phyloP scores from a whole-genome alignment of 2,329 filamentous ascomycete species.

The Monosporascus sp. region DNA sequence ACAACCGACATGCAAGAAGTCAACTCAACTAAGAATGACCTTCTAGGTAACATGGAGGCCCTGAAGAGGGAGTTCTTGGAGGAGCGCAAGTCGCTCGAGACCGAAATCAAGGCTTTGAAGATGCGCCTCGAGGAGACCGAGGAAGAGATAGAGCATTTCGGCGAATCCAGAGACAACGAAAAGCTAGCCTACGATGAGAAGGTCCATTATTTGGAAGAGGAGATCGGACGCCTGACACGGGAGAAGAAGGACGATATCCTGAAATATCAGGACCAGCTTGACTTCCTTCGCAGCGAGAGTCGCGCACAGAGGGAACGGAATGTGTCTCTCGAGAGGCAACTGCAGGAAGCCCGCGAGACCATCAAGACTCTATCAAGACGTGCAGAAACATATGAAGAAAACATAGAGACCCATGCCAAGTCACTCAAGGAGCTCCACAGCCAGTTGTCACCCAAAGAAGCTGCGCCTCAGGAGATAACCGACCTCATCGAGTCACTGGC shows the following conservation, averaged over 20 bases:
- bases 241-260: conserved; percentile 52
- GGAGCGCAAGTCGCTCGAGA: conserved; percentile 77
- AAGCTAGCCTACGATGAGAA: conserved; percentile 64
- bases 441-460: conserved; percentile 49
- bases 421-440: conserved; percentile 54
- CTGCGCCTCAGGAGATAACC: conserved; percentile 48
- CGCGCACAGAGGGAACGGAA: conserved; percentile 54
- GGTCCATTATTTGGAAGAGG: conserved; percentile 61
- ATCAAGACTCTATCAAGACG: conserved; percentile 45
- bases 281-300: conserved; percentile 56
- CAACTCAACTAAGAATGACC: conserved; percentile 86
- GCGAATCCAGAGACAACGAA: conserved; percentile 79
- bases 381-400: conserved; percentile 45
- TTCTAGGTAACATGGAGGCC: conserved; percentile 91
- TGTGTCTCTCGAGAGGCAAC: conserved; percentile 51
- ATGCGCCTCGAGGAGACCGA: conserved; percentile 80
- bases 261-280: conserved; percentile 56
- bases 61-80: conserved; percentile 82
- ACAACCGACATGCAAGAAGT: conserved; percentile 64
- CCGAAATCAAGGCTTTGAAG: conserved; percentile 71
- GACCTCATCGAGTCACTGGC: conserved; percentile 57
- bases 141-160: conserved; percentile 81
- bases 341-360: conserved; percentile 51
- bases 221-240: conserved; percentile 60
- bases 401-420: conserved; percentile 44